phyloP scores from a whole-genome alignment of 1,284 basidiomycete species.

The Exobasidium rhododendri region DNA sequence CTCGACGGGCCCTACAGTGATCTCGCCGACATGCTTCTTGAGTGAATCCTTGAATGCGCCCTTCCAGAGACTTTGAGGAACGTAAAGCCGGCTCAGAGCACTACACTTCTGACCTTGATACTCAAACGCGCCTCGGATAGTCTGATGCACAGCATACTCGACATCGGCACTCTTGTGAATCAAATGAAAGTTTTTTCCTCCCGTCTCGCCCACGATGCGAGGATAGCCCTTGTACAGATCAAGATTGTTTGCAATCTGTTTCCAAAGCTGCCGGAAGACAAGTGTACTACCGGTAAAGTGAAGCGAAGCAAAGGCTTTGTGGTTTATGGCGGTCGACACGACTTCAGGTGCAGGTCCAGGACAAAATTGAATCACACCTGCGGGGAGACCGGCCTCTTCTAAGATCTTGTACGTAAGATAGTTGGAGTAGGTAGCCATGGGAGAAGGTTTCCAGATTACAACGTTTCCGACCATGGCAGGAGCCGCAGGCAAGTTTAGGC shows the following conservation, averaged over 20 bases:
- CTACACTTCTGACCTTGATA: constrained; percentile 99
- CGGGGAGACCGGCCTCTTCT: constrained; percentile 86
- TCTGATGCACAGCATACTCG: constrained; percentile 81
- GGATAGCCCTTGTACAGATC: constrained; percentile 75
- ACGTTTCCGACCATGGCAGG: constrained; percentile 94
- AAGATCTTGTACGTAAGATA: constrained; percentile 90
- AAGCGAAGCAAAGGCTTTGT: constrained; percentile 78
- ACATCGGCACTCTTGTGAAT: constrained; percentile 84
- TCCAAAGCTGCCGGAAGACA: constrained; percentile 87
- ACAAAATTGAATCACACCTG: constrained; percentile 94
- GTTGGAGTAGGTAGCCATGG: constrained; percentile 89
- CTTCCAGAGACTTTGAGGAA: constrained; percentile 81
- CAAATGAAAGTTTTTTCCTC: constrained; percentile 97
- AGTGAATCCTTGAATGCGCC: constrained; percentile 80
- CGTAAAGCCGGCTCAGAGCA: constrained; percentile 85
- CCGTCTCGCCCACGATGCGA: constrained; percentile 85
- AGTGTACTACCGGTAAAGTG: constrained; percentile 97
- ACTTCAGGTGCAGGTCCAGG: constrained; percentile 60
- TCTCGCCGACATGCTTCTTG: constrained; percentile 71
- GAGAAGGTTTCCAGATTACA: constrained; percentile 95
- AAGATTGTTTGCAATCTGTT: constrained; percentile 79
- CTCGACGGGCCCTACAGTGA: constrained; percentile 75
- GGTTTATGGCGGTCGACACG: constrained; percentile 59
- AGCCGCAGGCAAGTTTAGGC: constrained; percentile 58
- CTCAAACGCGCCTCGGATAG: constrained; percentile 86